Evolutionary conservation across 768 basidiomycete genomes (phyloP), one percentile per base, ranked within the genome.

Genomic region (Trametes gibbosa): DNA sequence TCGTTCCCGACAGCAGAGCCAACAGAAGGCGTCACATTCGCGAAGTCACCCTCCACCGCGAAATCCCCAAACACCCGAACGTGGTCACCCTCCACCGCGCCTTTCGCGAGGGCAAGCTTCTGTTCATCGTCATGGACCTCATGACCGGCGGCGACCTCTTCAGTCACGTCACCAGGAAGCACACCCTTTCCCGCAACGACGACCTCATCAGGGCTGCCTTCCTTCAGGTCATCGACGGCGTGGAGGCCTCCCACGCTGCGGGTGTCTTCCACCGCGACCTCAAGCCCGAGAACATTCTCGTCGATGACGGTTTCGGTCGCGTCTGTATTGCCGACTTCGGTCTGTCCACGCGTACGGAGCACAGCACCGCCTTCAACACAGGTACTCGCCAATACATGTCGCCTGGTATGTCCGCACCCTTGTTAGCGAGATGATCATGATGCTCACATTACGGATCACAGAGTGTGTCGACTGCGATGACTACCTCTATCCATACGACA

Each of bases 301-400:
- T 77, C 65, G 72, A 69, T 76, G 25, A 66, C 73, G 57, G 79
- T 53, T 74, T 76, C 27, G 65, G 63, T 43, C 64, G 66, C 50
- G 71, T 80, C 51, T 74, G 73, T 54, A 63, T 84, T 23, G 75
- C 77, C 29, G 83, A 84, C 72, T 82, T 79, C 65, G 71, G 71
- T n/a, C 62, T 72, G 19, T 59, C 70, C 41, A 68, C 65, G 16
- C 74, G 73, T 50, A 7, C 73, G 58, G 71, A 68, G 17, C 62
- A 80, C 50, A 81, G 78, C 51, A 69, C 65, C 23, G 81, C 84
- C 43, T 80, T 82, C 62, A 78, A 82, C 0, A 83, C 82, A 46
- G 88, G 89, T 1, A 87, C 81, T 56, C 74, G 77, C 1, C 77
- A 77, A 53, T 89, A 88, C 56, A 87, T 88, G 84, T 84, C 85